Evolutionary conservation across 2,329 filamentous ascomycete genomes (phyloP), one percentile per base, ranked within the genome.

Genomic region (Alternaria brassicae): DNA sequence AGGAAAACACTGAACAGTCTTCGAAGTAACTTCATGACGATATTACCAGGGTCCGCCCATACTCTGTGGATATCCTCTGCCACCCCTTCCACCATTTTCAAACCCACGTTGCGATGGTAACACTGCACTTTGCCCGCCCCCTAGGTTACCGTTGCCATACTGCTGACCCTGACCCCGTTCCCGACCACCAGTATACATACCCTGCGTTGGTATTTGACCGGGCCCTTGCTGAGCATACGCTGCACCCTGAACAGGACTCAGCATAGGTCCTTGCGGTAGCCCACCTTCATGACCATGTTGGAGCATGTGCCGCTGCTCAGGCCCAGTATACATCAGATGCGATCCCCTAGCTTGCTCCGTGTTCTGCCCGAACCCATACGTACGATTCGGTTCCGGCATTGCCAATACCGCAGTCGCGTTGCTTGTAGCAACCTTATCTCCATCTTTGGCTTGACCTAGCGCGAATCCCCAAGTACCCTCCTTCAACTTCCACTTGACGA

Each of bases 381-480:
- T 58, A 12, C 59, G 23, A 17, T 54, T 58, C 13, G 39, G 49
- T 28, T 56, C 61, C 17, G 25, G 25, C 34, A 53, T 47, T 6
- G 37, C 17, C 4, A 32, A 23, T 25, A 34, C 42, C 2, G 28
- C 19, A 39, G 21, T 28, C 3, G 30, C 30, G 7, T 21, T 40
- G 13, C 6, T 9, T 7, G 39, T 30, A 12, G 9, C 27, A 23
- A 17, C 9, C 13, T 10, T 34, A 15, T 19, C 30, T 6, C 13
- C 19, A 45, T 50, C 41, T 49, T 32, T 52, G 23, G 39, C 37
- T 19, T n/a, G 42, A 12, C 27, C 39, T 4, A 69, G 19, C n/a
- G 58, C 61, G 41, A 52, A 68, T 0, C 62, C 67, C 71, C 68
- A 74, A 6, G 65, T 69, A 6, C 73, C 72, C 28, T 60, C 50